Evolutionary conservation across 805 yeast genomes (phyloP), one percentile per base, ranked within the genome.

Genomic region (Candida coquimbonensis): DNA sequence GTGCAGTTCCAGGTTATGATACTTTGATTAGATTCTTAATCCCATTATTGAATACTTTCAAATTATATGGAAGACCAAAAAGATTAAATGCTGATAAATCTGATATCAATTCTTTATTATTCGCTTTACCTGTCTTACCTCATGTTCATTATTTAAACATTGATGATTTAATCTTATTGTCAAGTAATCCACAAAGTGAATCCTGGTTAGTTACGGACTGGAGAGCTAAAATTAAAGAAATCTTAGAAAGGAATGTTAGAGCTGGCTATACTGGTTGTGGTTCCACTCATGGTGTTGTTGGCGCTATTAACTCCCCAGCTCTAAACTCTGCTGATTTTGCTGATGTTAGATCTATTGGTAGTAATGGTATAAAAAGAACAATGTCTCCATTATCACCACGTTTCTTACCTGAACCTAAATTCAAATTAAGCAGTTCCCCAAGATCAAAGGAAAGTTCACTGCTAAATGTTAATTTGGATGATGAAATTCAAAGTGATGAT

Each of bases 81-180:
- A 78, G 83, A 48, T 73, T 87, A 52, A 79, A 75, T 54, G 86
- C 90, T 16, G 86, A 84, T 62, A 86, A 84, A 62, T 56, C 69
- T 3, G 85, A 86, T 54, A 62, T 73, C 37, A 63, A 73, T 17
- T 81, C 89, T 16, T 67, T 87, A 57, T 71, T 87, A 45, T 87
- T 87, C 66, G 95, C 86, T 2, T 74, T 87, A 59, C 96, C 96
- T 1, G 82, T 87, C 3, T 72, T 87, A 49, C 96, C 96, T 0
- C 76, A 76, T 46, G 81, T 80, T 36, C 81, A 86, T 57, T 87
- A 86, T 58, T 65, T 87, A 40, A 82, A 80, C 45, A 74, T 81
- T 3, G 75, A 78, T 29, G 93, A 85, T 51, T 54, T 83, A 32
- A 53, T 72, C 27, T 63, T 72, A 49, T 57, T 81, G 19, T 65